Evolutionary conservation across 768 basidiomycete genomes (phyloP).

Genomic region (Mrakia gelida): DNA sequence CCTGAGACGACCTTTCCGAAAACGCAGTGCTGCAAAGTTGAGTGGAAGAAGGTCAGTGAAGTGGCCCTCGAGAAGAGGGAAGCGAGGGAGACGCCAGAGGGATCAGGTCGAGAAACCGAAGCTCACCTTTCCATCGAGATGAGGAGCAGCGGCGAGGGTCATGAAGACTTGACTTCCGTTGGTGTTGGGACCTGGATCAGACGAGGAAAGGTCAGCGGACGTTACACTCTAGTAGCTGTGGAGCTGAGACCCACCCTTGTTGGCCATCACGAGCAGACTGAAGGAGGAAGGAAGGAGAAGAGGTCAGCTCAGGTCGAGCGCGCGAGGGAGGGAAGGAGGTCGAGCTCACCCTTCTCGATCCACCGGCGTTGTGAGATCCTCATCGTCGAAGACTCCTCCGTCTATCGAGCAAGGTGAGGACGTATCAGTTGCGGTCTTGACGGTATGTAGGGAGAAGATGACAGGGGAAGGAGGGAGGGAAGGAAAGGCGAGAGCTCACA

Average conservation of each 20-base stretch:
- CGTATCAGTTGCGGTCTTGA: too few relatives aligned
- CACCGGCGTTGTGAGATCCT: slow-evolving; percentile 48
- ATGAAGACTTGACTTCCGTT: slow-evolving; percentile 71
- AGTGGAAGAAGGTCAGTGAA: not conserved
- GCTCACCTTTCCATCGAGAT: slow-evolving; percentile 31
- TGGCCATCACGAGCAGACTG: slow-evolving; percentile 77
- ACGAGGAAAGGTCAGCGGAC: too few relatives aligned
- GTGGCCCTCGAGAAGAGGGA: not conserved
- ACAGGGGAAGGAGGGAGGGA: not conserved
- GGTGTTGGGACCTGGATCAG: slow-evolving; percentile 54
- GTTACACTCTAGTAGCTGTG: too few relatives aligned
- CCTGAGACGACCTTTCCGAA: slow-evolving; percentile 32
- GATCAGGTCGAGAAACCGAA: not conserved
- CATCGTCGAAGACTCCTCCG: slow-evolving; percentile 69
- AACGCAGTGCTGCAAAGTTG: slow-evolving; percentile 22
- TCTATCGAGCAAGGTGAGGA: not conserved
- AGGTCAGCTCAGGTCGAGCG: not conserved
- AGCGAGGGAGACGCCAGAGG: not conserved
- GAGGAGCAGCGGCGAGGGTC: slow-evolving; percentile 27
- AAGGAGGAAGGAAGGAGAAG: not conserved
- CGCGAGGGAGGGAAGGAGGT: not conserved
- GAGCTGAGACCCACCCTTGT: slow-evolving; percentile 42
- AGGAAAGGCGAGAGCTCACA: slow-evolving; percentile 45
- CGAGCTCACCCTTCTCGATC: slow-evolving; percentile 25
- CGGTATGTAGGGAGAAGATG: too few relatives aligned